Base-by-base conservation (phyloP, 129 eudicot genomes). In the Apium graveolens region DNA sequence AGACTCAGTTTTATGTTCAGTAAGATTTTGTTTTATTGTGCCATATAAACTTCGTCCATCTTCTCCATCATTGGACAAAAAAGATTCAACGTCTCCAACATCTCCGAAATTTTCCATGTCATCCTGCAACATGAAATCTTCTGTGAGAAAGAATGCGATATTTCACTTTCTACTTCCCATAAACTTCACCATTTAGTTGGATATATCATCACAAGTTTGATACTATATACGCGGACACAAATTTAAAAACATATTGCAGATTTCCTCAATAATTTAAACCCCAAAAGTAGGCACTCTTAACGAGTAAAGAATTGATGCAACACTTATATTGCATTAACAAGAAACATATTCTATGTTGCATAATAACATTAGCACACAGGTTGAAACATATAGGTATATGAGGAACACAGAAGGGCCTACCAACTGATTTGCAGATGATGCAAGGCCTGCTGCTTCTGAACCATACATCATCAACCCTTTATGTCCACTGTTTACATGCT, bases 391-490 rank as follows among this genome's bases (percentile, higher is more conserved):
- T 31, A 70, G 46, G 63, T 43, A 65, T 43, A 26, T 31, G 11
- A 63, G 38, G 32, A 46, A 79, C n/a, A 35, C 41, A 71, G 55
- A 51, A 44, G 63, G 71, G 71, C 86, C 65, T 81, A 94, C 98
- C 90, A 94, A 85, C 86, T 91, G 98, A 85, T 91, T 94, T 63
- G 98, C 84, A 53, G 98, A 91, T 37, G 98, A 89, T 75, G 97
- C 97, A 80, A 91, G 81, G 53, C 91, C 90, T 21, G 93, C 78
- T 81, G 87, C 97, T 31, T 91, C 97, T 41, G 87, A 87, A 83
- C 97, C 93, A 84, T 91, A 91, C 92, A 94, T 93, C 86, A 91
- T 91, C 89, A 91, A 83, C 82, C 92, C 86, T 79, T 94, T 94
- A 70, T 91, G 90, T 77, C 87, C 90, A 84, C 78, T 89, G 79